These are phyloP conservation scores for Simplicillium sp. DNA, from an alignment of 2,329 filamentous ascomycete species.

Conservation along the genomic window DNA sequence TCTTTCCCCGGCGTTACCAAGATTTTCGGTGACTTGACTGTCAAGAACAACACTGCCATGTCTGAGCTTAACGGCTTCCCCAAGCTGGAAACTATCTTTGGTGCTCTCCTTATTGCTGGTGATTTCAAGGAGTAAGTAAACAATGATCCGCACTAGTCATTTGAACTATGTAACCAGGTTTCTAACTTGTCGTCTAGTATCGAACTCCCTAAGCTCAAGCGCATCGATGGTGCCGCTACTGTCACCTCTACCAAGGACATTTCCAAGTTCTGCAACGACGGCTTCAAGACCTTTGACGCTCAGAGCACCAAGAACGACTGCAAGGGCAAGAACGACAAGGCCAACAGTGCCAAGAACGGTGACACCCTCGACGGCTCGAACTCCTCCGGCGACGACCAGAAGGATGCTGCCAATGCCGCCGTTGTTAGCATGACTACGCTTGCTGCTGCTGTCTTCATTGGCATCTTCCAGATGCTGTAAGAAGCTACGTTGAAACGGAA, in stretches of 20 bases:
- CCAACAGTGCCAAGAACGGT: slow-evolving; percentile 14
- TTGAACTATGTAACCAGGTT: not conserved
- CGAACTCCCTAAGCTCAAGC: slow-evolving; percentile 53
- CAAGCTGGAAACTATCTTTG: slow-evolving; percentile 58
- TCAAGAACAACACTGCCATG: slow-evolving; percentile 84
- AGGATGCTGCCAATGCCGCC: slow-evolving; percentile 9
- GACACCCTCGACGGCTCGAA: slow-evolving; percentile 28
- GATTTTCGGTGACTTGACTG: slow-evolving; percentile 70
- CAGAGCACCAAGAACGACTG: slow-evolving; percentile 20
- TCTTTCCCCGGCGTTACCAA: slow-evolving; percentile 58
- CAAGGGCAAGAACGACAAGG: slow-evolving; percentile 31
- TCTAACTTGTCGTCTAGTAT: slow-evolving; percentile 42
- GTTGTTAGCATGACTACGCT: slow-evolving; percentile 26
- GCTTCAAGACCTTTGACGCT: slow-evolving; percentile 20
- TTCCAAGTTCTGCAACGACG: slow-evolving; percentile 40
- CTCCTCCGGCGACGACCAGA: slow-evolving; percentile 20
- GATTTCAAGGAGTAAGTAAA: slow-evolving; percentile 71
- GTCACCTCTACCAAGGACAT: slow-evolving; percentile 53
- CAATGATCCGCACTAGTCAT: not conserved
- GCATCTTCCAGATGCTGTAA: slow-evolving; percentile 44
- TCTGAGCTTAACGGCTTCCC: slow-evolving; percentile 56
- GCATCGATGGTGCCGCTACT: slow-evolving; percentile 65
- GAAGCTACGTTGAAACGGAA: slow-evolving; percentile 9
- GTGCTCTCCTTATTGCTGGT: slow-evolving; percentile 78
- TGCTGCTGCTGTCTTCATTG: slow-evolving; percentile 35